Percentiles rank a stretch among this genome's conserved stretches.
These are phyloP conservation scores for Serendipita sp. DNA, from an alignment of 768 basidiomycete genomes.

Conservation along the genomic window DNA sequence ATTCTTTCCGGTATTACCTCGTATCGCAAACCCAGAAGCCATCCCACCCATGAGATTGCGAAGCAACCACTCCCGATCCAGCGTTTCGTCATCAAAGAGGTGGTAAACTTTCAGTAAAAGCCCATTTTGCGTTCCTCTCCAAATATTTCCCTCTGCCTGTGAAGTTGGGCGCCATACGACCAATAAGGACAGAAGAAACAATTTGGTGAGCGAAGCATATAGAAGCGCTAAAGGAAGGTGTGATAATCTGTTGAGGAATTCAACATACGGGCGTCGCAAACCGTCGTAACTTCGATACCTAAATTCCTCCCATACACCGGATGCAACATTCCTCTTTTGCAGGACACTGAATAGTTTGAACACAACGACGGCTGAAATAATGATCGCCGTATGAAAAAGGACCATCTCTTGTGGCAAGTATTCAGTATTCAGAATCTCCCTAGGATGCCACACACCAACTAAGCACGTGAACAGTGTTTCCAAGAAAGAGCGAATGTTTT, in stretches of 20 bases:
- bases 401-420: neutral
- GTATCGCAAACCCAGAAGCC: constrained; percentile 71
- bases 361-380: neutral
- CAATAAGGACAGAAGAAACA: constrained; percentile 66
- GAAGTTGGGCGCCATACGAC: constrained; percentile 58
- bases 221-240: constrained; percentile 63
- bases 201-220: constrained; percentile 71
- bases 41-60: constrained; percentile 72
- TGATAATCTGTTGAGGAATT: constrained; percentile 32
- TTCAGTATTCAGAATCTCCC: neutral
- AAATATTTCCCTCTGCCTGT: too few relatives aligned
- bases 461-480: neutral
- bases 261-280: neutral
- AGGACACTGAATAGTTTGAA: constrained; percentile 1
- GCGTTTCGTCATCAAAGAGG: constrained; percentile 50
- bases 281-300: constrained; percentile 21
- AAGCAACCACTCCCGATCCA: constrained; percentile 73
- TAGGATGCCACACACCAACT: neutral
- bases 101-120: constrained; percentile 28
- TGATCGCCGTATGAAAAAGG: neutral
- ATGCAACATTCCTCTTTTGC: constrained; percentile 16
- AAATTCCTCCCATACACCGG: constrained; percentile 45
- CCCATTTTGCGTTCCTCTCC: neutral
- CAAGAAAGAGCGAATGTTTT: neutral
- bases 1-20: constrained; percentile 32